Evolutionary conservation across 2,329 filamentous ascomycete species (phyloP), one percentile per base, ranked within the genome.

Genomic region (Aspergillus tanneri): DNA sequence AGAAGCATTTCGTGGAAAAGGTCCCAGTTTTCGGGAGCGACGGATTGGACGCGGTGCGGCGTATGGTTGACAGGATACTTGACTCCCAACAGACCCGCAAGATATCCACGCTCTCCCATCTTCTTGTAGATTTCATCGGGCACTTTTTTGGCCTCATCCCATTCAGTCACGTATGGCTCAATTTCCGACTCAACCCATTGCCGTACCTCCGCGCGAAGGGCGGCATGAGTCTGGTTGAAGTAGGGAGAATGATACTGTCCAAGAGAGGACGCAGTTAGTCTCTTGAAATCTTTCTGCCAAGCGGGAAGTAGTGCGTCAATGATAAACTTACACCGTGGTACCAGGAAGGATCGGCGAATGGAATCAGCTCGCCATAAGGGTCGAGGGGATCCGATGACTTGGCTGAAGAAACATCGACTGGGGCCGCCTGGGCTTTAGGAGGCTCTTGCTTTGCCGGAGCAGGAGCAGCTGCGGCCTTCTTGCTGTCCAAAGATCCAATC

Each of bases 1-100:
- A 99, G 69, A 36, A 97, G 80, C 82, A 97, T 81, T 79, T 99
- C 93, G 74, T 99, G 93, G 84, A 97, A 99, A 36, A 95, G 82
- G 75, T 99, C 93, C 92, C 92, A 99, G 69, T 93, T 86, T 74
- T 96, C 90, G 0, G 88, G 77, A 0, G 86, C 72, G 10, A 99
- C 93, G 40, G 84, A 86, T 73, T 87, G 83, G 61, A 96, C 82
- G 5, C 79, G 76, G 65, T 86, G 81, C 34, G 84, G 76, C 18
- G 84, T 84, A 65, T 92, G 85, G 59, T 95, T 75, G 50, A 79
- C 81, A 11, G 89, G 90, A 74, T 88, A 97, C 43, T 71, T 66
- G 53, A 89, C 81, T 56, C 92, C 93, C 55, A 99, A 78, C 49
- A 97, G 78, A 59, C 93, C 93, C n/a, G 90, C 74, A 14, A 99